Base-by-base conservation (phyloP, 495 filamentous ascomycete genomes). In the Hypoxylon fragiforme region DNA sequence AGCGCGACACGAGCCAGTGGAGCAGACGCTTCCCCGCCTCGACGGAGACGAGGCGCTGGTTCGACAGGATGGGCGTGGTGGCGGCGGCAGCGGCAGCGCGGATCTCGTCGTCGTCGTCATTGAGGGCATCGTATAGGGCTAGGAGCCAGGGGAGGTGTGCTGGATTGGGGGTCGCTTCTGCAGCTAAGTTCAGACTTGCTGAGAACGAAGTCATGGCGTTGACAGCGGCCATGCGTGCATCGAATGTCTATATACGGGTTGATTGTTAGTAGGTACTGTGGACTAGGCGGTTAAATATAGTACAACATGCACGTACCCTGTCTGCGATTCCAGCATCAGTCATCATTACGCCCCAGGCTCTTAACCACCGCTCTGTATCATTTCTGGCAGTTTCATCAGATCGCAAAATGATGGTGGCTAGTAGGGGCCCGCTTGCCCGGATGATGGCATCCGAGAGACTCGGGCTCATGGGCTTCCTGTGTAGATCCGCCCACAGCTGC, bases 21-120 rank as follows among this genome's bases (percentile, higher is more conserved):
- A 72, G 62, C 0, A 82, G 64, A 2, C 52, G 52, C 16, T 55
- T 57, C 1, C 66, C 69, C 0, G 78, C 77, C 2, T 71, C 67
- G 9, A 75, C 68, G 4, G 79, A 66, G 15, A 74, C 59, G 2
- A 74, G 48, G n/a, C 50, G 40, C 13, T 59, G 52, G 7, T 64
- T 60, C 7, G 51, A 61, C 0, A 81, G 39, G 3, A 85, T 50
- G 16, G 39, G 32, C 9, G 70, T 63, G 0, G 77, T 72, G 2
- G 74, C 70, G 1, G 30, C 22, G 2, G 91, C 84, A 7, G 83
- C 87, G 0, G 81, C 64, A 9, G 85, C 81, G 3, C 92, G 80
- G 31, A 96, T 76, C 32, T 96, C 92, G 36, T 95, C 89, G 59
- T 97, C 94, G 60, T 98, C 94, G 67, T 97, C 94, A 53, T 88